These are phyloP conservation scores for Mycena chlorophos DNA, from an alignment of 768 basidiomycete species.

Conservation along the genomic window DNA sequence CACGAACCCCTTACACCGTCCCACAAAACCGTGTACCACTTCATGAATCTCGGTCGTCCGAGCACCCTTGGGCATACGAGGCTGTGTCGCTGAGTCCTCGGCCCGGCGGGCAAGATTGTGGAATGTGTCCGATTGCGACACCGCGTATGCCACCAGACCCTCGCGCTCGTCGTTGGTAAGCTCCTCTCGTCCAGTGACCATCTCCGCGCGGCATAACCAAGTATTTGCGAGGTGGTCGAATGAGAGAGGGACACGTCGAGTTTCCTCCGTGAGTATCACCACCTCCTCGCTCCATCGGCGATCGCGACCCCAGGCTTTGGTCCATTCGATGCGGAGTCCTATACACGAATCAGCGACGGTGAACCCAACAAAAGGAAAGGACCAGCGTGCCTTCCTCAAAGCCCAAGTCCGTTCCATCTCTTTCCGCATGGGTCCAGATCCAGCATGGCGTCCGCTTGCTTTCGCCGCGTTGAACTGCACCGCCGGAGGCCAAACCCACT, in stretches of 20 bases:
- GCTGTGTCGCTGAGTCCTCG: neutral
- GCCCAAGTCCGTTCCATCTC: neutral
- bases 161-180: neutral
- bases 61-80: neutral
- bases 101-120: neutral
- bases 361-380: too few relatives aligned
- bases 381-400: neutral
- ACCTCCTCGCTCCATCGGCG: neutral
- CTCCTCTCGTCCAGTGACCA: neutral
- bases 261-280: neutral
- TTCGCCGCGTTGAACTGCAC: neutral
- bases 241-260: neutral
- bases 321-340: conserved; percentile 19
- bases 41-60: neutral
- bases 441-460: neutral
- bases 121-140: neutral
- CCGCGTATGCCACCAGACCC: neutral
- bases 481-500: too few relatives aligned
- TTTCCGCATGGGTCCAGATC: conserved; percentile 6
- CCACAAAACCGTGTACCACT: neutral
- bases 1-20: too few relatives aligned
- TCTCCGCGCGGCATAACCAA: neutral
- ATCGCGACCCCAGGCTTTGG: neutral
- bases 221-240: neutral
- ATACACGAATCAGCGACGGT: neutral